Evolutionary conservation across 192 early-diverging fungal genomes (phyloP).

Genomic region (Coemansia pectinata): DNA sequence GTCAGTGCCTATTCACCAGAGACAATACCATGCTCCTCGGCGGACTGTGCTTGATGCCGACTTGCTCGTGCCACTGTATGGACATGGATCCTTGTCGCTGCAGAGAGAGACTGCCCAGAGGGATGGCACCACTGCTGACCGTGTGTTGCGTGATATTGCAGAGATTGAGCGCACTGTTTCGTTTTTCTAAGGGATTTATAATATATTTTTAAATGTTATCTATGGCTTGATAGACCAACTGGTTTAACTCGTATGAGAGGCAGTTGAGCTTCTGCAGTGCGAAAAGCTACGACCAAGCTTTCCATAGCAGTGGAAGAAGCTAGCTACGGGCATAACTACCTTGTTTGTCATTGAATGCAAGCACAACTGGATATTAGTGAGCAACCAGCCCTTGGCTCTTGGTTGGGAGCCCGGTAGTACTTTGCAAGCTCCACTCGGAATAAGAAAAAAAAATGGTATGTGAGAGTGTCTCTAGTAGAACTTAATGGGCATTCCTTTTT

Average conservation of each 20-base stretch:
- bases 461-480: no score
- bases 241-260: no score
- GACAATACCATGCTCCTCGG: conserved; percentile 71
- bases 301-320: conserved; percentile 28
- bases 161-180: conserved; percentile 24
- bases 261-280: not conserved
- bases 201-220: not conserved
- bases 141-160: conserved; percentile 59
- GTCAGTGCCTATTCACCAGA: conserved; percentile 59
- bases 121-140: conserved; percentile 80
- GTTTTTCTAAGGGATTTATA: conserved; percentile 13
- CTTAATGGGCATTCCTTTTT: no score
- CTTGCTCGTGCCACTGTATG: conserved; percentile 70
- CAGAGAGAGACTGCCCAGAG: conserved; percentile 88
- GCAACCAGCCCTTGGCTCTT: conserved; percentile 23
- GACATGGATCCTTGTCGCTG: conserved; percentile 61
- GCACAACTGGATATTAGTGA: conserved; percentile 25
- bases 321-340: conserved; percentile 31
- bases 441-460: not conserved
- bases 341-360: conserved; percentile 24
- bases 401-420: conserved; percentile 17
- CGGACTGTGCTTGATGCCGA: conserved; percentile 86
- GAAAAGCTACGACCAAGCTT: conserved; percentile 13
- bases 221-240: no score
- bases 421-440: conserved; percentile 51